Percentiles rank a stretch among this genome's conserved stretches.
phyloP scores from a whole-genome alignment of 257 asterid species.

The Nyctanthes arbortristis region DNA sequence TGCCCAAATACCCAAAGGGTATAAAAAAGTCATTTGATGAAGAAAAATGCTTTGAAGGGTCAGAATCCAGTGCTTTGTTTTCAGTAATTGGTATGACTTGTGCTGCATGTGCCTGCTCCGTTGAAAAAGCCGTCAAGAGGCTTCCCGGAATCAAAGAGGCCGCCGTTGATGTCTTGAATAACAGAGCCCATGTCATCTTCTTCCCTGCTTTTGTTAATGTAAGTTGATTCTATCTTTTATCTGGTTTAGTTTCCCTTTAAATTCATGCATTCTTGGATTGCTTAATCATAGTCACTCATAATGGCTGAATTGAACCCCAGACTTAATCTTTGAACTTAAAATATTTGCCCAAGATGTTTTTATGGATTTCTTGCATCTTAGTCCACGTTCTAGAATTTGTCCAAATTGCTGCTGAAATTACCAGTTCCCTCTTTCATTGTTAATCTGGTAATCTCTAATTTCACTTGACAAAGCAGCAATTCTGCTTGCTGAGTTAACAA shows the following conservation, averaged over 20 bases:
- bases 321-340: background rate
- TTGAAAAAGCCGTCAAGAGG: slow-evolving; percentile 77
- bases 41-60: slow-evolving; percentile 36
- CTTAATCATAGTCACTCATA: background rate
- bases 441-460: too few relatives aligned
- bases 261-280: too few relatives aligned
- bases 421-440: too few relatives aligned
- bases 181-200: slow-evolving; percentile 64
- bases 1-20: slow-evolving; percentile 42
- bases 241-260: too few relatives aligned
- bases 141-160: slow-evolving; percentile 82
- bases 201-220: slow-evolving; percentile 58
- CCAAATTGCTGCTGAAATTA: background rate
- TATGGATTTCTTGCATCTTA: background rate
- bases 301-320: background rate
- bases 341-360: background rate
- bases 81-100: slow-evolving; percentile 80
- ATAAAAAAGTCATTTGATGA: slow-evolving; percentile 32
- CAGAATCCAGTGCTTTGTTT: slow-evolving; percentile 53
- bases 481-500: background rate
- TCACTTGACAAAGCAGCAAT: too few relatives aligned
- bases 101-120: slow-evolving; percentile 89
- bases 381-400: background rate
- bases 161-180: slow-evolving; percentile 68
- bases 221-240: slow-evolving; percentile 36